Percentiles rank a stretch among this genome's conserved stretches.
These are phyloP conservation scores for Fraxinus baroniana DNA, from an alignment of 305 asterid species.

Conservation along the genomic window DNA sequence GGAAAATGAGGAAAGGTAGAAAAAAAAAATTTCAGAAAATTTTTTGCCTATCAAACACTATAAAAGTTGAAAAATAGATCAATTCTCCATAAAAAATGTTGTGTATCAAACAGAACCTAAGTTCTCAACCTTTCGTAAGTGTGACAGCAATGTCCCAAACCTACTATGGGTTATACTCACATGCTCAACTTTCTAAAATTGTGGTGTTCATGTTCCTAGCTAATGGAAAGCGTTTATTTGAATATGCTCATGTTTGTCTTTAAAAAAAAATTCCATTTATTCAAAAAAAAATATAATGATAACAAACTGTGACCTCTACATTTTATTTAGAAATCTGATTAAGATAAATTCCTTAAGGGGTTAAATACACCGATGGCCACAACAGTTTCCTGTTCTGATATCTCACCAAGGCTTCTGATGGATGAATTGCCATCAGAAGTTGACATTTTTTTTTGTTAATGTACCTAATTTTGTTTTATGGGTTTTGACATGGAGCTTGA, in stretches of 20 bases:
- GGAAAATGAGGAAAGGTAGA: no score
- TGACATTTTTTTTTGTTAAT: constrained; percentile 36
- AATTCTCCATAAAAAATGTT: no score
- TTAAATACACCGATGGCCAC: no score
- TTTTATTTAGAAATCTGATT: not conserved
- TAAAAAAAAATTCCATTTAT: not conserved
- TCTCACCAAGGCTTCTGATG: constrained; percentile 52
- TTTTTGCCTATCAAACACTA: no score
- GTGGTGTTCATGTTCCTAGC: not conserved
- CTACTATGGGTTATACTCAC: not conserved
- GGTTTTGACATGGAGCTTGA: not conserved
- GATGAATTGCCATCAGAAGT: constrained; percentile 39
- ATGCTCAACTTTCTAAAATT: not conserved
- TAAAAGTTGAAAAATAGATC: no score
- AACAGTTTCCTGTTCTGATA: constrained; percentile 51
- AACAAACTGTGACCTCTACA: not conserved
- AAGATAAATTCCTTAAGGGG: no score
- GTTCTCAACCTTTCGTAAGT: not conserved
- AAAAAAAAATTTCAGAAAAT: no score
- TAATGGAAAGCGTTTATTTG: not conserved
- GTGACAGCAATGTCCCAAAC: not conserved
- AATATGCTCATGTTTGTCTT: not conserved
- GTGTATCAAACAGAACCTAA: not conserved
- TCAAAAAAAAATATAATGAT: not conserved
- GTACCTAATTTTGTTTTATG: not conserved